A percentile compares a stretch with the other conserved stretches of the same genome.
phyloP scores from a whole-genome alignment of 1,284 basidiomycete genomes.

The Meira nashicola region DNA sequence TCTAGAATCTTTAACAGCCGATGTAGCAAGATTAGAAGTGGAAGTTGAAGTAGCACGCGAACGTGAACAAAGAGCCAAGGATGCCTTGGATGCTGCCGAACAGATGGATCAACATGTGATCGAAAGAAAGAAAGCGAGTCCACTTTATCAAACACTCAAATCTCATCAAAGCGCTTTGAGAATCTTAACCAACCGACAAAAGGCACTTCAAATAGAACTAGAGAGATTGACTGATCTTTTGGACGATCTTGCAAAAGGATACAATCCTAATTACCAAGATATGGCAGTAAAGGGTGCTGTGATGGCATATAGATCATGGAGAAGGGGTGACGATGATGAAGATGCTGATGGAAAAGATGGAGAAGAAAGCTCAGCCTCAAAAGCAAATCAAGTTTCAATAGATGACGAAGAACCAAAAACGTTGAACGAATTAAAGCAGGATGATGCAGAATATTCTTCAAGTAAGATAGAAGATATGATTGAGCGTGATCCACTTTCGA shows the following conservation, averaged over 20 bases:
- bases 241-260: slow-evolving; percentile 69
- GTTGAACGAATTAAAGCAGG: slow-evolving; percentile 21
- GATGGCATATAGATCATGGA: slow-evolving; percentile 79
- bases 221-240: slow-evolving; percentile 78
- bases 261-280: slow-evolving; percentile 98
- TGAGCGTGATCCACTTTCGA: slow-evolving; percentile 48
- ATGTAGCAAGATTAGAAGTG: slow-evolving; percentile 56
- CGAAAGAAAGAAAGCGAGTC: slow-evolving; percentile 68
- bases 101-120: slow-evolving; percentile 38
- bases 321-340: slow-evolving; percentile 57
- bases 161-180: slow-evolving; percentile 71
- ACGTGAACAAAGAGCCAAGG: slow-evolving; percentile 25
- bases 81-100: slow-evolving; percentile 28
- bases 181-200: slow-evolving; percentile 68
- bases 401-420: slow-evolving; percentile 19
- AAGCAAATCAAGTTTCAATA: slow-evolving; percentile 8
- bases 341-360: slow-evolving; percentile 33
- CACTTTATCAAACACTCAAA: slow-evolving; percentile 69
- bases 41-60: slow-evolving; percentile 63
- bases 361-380: slow-evolving; percentile 48
- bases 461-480: slow-evolving; percentile 66
- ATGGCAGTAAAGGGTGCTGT: slow-evolving; percentile 98
- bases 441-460: slow-evolving; percentile 52
- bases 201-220: slow-evolving; percentile 69
- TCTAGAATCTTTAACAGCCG: slow-evolving; percentile 55